Evolutionary conservation across 2,329 filamentous ascomycete species (phyloP).

Genomic region (Diaporthe eres): DNA sequence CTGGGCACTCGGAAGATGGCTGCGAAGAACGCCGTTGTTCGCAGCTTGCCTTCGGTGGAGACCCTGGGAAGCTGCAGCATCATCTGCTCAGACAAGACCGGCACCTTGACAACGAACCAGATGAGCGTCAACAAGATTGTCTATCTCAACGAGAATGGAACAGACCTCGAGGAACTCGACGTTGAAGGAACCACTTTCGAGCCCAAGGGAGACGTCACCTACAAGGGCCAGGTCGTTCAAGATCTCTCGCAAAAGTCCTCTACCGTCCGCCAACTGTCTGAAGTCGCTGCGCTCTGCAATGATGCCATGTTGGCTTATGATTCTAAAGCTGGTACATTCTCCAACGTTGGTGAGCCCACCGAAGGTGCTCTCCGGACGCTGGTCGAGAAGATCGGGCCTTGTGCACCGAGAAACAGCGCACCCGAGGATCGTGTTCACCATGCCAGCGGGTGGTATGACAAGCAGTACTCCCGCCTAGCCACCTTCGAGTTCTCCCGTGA

Average conservation of each 20-base stretch:
- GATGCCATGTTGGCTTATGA: slow-evolving; percentile 89
- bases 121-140: slow-evolving; percentile 98
- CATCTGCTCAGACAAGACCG: slow-evolving; percentile 99
- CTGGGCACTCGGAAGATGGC: slow-evolving; percentile 99
- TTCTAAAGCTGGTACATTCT: slow-evolving; percentile 78
- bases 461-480: slow-evolving; percentile 79
- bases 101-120: slow-evolving; percentile 97
- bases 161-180: slow-evolving; percentile 85
- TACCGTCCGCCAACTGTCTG: slow-evolving; percentile 84
- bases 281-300: slow-evolving; percentile 86
- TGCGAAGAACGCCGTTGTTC: slow-evolving; percentile 96
- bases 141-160: slow-evolving; percentile 81
- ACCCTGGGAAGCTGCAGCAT: slow-evolving; percentile 99
- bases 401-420: slow-evolving; percentile 68
- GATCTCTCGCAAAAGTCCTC: slow-evolving; percentile 79
- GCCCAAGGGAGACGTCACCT: slow-evolving; percentile 81
- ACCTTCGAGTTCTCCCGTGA: slow-evolving; percentile 98
- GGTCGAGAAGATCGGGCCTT: slow-evolving; percentile 94
- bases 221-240: slow-evolving; percentile 76
- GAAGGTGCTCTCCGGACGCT: slow-evolving; percentile 93
- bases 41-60: slow-evolving; percentile 96
- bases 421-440: slow-evolving; percentile 81
- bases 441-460: slow-evolving; percentile 88
- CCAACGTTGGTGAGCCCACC: slow-evolving; percentile 92
- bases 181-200: slow-evolving; percentile 95